phyloP scores from a whole-genome alignment of 495 filamentous ascomycete genomes.

The Tuber calosporum region DNA sequence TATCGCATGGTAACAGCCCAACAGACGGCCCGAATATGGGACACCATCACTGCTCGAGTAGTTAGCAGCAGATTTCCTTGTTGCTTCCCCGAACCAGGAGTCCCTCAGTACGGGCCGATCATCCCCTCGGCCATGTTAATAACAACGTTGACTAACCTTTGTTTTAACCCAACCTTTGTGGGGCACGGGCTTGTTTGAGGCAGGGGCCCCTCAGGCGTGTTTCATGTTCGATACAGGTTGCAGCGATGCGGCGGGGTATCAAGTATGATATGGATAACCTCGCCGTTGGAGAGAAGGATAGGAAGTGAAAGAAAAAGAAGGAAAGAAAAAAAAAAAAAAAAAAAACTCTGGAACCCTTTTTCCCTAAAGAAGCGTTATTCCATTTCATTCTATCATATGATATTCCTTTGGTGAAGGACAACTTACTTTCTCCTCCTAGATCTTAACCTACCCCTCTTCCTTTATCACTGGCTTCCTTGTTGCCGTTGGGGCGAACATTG shows the following conservation, averaged over 20 bases:
- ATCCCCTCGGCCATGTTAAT: not conserved
- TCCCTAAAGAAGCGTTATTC: not conserved
- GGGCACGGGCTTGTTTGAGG: slow-evolving; percentile 1
- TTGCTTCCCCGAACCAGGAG: not conserved
- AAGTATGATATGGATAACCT: not conserved
- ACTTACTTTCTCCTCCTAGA: not conserved
- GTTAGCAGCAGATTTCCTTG: not conserved
- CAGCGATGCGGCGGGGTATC: not conserved
- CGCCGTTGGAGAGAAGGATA: not conserved
- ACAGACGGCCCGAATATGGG: not conserved
- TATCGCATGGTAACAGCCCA: too few relatives aligned
- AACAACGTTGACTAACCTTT: not conserved
- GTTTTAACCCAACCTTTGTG: not conserved
- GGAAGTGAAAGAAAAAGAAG: not conserved
- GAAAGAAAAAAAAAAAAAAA: not conserved
- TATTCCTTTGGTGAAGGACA: not conserved
- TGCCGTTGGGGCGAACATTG: not conserved
- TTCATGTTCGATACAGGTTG: slow-evolving; percentile 2
- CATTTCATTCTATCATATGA: slow-evolving; percentile 1
- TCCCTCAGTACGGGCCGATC: not conserved
- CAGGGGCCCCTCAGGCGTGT: not conserved
- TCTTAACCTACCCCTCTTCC: not conserved
- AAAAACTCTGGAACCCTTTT: not conserved
- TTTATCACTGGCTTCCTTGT: not conserved
- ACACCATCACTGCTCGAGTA: not conserved